These are phyloP conservation scores for Jacaranda copaia DNA, from an alignment of 257 asterid genomes.

Conservation along the genomic window DNA sequence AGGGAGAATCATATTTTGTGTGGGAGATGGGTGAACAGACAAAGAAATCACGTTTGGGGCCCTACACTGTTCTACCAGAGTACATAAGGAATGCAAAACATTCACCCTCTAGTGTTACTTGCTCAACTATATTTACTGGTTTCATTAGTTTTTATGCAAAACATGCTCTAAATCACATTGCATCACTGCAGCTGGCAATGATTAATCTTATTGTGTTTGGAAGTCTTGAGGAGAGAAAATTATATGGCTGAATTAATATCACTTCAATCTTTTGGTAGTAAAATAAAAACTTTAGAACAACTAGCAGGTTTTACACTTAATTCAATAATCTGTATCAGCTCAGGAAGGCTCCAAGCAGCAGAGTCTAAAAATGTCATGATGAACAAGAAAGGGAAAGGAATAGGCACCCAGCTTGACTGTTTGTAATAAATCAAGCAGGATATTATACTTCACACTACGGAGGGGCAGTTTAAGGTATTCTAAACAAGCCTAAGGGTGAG, in stretches of 20 bases:
- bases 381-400: slow-evolving; percentile 7
- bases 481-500: background rate
- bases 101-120: background rate
- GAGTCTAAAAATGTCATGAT: background rate
- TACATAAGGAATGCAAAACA: background rate
- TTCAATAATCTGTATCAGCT: slow-evolving; percentile 22
- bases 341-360: slow-evolving; percentile 14
- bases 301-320: background rate
- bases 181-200: background rate
- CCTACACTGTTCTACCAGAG: background rate
- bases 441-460: background rate
- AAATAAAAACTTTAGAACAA: background rate
- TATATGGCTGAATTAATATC: background rate
- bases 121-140: background rate
- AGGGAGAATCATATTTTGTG: background rate
- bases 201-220: slow-evolving; percentile 11
- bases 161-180: background rate
- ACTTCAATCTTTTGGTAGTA: background rate
- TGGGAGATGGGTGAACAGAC: background rate
- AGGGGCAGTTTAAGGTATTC: background rate
- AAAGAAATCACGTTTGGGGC: background rate
- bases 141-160: background rate
- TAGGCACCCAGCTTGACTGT: background rate
- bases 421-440: too few relatives aligned
- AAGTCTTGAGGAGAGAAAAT: background rate